Conservation (phyloP, 148 eudicot genomes). For the Vaccinium vitisidaea region DNA sequence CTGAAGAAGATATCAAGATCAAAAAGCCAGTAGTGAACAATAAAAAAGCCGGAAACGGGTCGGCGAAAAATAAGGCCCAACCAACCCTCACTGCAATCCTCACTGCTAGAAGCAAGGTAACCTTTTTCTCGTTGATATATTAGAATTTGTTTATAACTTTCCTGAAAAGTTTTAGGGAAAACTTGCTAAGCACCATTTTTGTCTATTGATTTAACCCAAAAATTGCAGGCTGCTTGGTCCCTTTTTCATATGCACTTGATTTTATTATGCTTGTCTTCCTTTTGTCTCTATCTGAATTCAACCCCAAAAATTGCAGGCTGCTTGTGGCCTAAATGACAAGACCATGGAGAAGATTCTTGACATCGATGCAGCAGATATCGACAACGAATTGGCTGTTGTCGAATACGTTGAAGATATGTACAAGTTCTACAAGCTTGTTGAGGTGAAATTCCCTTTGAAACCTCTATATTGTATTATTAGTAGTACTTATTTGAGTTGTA, state of each 20-base stretch:
- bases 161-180: no score
- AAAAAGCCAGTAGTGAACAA: slow-evolving; percentile 12
- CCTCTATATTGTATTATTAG: background rate
- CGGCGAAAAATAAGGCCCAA: slow-evolving; percentile 35
- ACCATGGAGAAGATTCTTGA: slow-evolving; percentile 37
- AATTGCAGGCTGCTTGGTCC: background rate
- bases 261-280: background rate
- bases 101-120: slow-evolving; percentile 55
- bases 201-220: background rate
- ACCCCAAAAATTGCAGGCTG: slow-evolving; percentile 29
- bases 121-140: background rate
- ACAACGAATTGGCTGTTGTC: slow-evolving; percentile 54
- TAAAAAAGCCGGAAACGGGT: slow-evolving; percentile 19
- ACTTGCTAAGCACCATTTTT: no score
- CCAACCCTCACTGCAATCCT: slow-evolving; percentile 55
- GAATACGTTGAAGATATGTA: slow-evolving; percentile 66
- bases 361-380: slow-evolving; percentile 57
- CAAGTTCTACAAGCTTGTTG: slow-evolving; percentile 55
- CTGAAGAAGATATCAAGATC: slow-evolving; percentile 31
- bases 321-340: slow-evolving; percentile 38
- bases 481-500: background rate
- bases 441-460: slow-evolving; percentile 28
- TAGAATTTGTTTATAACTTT: no score
- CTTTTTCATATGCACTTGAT: background rate
- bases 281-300: background rate